Conservation (phyloP, 169 alveolate species). For the Cryptosporidium baileyi region DNA sequence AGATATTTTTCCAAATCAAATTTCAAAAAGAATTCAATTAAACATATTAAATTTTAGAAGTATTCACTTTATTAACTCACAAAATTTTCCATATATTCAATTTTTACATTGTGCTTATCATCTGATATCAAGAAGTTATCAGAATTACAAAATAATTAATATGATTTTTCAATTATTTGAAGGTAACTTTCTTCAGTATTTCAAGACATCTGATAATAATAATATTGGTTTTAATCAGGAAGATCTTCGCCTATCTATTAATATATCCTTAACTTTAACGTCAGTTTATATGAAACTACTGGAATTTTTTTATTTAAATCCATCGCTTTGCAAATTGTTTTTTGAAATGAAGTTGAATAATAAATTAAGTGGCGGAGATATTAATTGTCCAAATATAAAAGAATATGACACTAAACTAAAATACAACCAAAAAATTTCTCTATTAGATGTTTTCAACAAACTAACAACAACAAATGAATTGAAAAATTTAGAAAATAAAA, state of each 20-base stretch:
- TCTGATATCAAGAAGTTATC: not conserved
- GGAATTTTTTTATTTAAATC: constrained; percentile 26
- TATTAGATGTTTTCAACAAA: constrained; percentile 5
- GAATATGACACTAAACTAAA: not conserved
- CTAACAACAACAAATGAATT: not conserved
- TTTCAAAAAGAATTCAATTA: constrained; percentile 40
- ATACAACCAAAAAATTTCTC: not conserved
- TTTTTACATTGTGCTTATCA: constrained; percentile 9
- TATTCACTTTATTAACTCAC: constrained; percentile 24
- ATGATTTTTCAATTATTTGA: constrained; percentile 34
- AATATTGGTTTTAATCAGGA: not conserved
- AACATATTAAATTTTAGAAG: constrained; percentile 46
- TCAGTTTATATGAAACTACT: constrained; percentile 24
- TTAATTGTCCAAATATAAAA: not conserved
- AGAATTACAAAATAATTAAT: not conserved
- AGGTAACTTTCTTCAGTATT: not conserved
- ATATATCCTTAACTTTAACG: constrained; percentile 29
- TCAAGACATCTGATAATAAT: not conserved
- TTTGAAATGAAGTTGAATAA: constrained; percentile 1
- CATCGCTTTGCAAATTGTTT: constrained; percentile 2
- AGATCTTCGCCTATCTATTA: not conserved
- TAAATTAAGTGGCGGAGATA: not conserved
- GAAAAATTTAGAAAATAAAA: not conserved
- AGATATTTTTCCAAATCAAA: constrained; percentile 11
- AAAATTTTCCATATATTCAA: constrained; percentile 40